Evolutionary conservation across 1,284 basidiomycete genomes (phyloP), one percentile per base, ranked within the genome.

Genomic region (Trametes hirsuta): DNA sequence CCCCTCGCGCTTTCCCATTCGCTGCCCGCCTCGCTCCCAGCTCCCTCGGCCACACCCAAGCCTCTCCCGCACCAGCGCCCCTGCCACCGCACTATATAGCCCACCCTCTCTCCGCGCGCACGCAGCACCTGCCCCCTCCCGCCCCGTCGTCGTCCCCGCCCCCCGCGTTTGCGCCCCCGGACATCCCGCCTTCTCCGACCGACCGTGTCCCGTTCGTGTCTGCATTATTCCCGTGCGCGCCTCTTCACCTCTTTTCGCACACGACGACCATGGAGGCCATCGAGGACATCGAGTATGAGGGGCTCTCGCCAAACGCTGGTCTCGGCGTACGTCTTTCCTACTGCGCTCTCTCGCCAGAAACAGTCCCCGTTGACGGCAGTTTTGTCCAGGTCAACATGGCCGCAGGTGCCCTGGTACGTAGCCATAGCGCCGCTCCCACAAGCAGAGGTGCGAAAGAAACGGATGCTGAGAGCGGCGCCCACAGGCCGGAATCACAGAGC

Each of bases 401-500:
- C 71, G 97, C 97, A 25, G 97, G 97, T 58, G 95, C 95, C 48
- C 79, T 99, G 75, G 94, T 95, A 72, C 79, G 92, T 82, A 58
- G 34, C 22, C 25, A 3, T 8, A 21, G 35, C n/a, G 42, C 30
- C 2, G 37, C n/a, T 22, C 21, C 11, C 40, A 22, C 37, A 15
- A 11, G 54, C 47, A 44, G 24, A 52, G n/a, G 48, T 6, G 36
- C 49, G 25, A 34, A 49, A 25, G 8, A 46, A 53, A 54, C 61
- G 50, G 59, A 61, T 61, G 47, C 52, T 56, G 25, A 41, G 15
- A 11, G 34, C 48, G 50, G 59, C 45, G 21, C 21, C 46, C 59
- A 4, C 73, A 96, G 94, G 97, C 97, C 68, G 97, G 97, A 63
- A 99, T 99, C 69, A 95, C 95, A 56, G 97, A 99, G 76, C 97